Percentiles rank a stretch among this genome's conserved stretches.
phyloP scores from a whole-genome alignment of 257 asterid genomes.

The Lithospermum erythrorhizon region DNA sequence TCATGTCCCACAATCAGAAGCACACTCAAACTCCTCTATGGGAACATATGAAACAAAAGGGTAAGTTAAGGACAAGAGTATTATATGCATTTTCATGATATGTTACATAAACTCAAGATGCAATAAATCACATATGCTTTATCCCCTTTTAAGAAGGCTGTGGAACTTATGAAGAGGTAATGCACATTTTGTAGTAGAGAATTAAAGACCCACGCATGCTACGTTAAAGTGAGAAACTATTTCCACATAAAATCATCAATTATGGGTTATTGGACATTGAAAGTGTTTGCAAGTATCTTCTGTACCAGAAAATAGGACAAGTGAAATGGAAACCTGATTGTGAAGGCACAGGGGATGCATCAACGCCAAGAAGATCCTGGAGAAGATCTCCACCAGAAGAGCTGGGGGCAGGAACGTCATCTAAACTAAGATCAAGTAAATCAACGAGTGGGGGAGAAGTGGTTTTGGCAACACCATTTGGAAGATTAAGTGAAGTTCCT shows the following conservation, averaged over 20 bases:
- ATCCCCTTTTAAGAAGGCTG: not conserved
- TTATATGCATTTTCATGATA: too few relatives aligned
- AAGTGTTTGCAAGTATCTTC: not conserved
- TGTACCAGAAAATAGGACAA: not conserved
- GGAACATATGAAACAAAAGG: not conserved
- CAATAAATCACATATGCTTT: not conserved
- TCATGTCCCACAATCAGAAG: not conserved
- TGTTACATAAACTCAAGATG: not conserved
- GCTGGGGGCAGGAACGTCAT: conserved; percentile 55
- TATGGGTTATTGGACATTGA: not conserved
- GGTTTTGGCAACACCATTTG: conserved; percentile 73
- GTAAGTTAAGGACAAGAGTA: not conserved
- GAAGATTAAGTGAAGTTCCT: conserved; percentile 54
- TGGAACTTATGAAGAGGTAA: not conserved
- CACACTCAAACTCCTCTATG: not conserved
- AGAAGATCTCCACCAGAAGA: conserved; percentile 83
- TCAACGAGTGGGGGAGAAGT: conserved; percentile 68
- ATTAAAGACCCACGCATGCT: not conserved
- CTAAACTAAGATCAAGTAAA: conserved; percentile 76
- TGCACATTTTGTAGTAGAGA: too few relatives aligned
- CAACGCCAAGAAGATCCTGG: conserved; percentile 89
- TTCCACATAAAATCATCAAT: not conserved
- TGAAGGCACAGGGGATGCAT: conserved; percentile 38
- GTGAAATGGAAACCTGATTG: conserved; percentile 42
- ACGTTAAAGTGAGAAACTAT: not conserved